These are phyloP conservation scores for Chlorella variabilis DNA, from an alignment of 163 green algal genomes.

Conservation along the genomic window DNA sequence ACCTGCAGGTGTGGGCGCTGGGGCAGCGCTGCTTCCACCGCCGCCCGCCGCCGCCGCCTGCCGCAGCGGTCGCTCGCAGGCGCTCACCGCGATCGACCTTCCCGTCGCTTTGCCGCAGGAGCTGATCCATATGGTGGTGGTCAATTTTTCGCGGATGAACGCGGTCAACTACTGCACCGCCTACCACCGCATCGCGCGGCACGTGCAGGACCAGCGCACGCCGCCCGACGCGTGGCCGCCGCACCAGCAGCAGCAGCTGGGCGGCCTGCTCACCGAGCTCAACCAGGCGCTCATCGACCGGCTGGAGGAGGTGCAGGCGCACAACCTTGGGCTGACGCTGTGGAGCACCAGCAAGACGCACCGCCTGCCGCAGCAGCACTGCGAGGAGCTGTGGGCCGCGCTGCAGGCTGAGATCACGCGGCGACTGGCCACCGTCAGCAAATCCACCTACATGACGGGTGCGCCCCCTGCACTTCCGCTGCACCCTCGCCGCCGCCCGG, in stretches of 20 bases:
- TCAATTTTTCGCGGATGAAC: constrained; percentile 14
- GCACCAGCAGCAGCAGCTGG: constrained; percentile 21
- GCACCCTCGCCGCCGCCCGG: too few relatives aligned
- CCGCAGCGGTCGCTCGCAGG: neutral
- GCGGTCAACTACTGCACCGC: constrained; percentile 33
- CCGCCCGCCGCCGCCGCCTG: neutral
- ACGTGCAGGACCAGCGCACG: constrained; percentile 16
- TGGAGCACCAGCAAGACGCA: constrained; percentile 33
- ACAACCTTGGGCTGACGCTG: constrained; percentile 39
- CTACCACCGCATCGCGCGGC: constrained; percentile 34
- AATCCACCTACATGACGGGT: constrained; percentile 26
- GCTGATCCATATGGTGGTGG: constrained; percentile 6
- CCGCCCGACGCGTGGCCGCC: constrained; percentile 11
- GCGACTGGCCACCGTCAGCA: constrained; percentile 5
- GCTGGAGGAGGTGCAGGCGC: constrained; percentile 26
- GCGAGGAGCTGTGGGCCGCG: constrained; percentile 9
- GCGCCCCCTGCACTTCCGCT: neutral
- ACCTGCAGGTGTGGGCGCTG: neutral
- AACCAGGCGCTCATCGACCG: constrained; percentile 16
- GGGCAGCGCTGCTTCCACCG: neutral
- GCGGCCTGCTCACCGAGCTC: constrained; percentile 1
- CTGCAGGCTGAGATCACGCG: constrained; percentile 19
- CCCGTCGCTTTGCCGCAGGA: constrained; percentile 4
- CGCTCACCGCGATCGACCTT: neutral
- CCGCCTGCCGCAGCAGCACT: neutral